phyloP scores from a whole-genome alignment of 2,329 filamentous ascomycete species.

The Penicillium brasilianum region DNA sequence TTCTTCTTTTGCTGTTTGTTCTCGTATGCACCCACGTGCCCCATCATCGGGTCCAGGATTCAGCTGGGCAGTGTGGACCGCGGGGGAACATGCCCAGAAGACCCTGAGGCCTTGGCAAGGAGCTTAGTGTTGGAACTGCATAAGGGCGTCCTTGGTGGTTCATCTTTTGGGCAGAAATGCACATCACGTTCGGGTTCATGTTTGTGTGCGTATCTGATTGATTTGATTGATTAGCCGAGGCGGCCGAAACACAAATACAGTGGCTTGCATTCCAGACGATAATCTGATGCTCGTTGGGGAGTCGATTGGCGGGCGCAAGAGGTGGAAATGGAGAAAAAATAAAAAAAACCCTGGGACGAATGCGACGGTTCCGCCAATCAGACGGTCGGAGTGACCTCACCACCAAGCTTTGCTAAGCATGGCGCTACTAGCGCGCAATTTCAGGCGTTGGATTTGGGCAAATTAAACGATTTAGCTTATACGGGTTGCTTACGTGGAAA shows the following conservation, averaged over 20 bases:
- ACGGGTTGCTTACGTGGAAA: background rate
- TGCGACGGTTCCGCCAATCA: slow-evolving; percentile 2
- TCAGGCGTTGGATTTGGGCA: background rate
- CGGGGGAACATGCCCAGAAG: background rate
- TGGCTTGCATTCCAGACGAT: slow-evolving; percentile 11
- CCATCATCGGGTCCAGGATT: background rate
- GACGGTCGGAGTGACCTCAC: background rate
- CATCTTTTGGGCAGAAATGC: background rate
- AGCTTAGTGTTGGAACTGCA: background rate
- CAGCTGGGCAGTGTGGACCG: background rate
- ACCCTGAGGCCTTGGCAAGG: background rate
- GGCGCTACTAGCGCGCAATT: slow-evolving; percentile 1
- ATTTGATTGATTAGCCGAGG: slow-evolving; percentile 17
- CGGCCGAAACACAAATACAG: background rate
- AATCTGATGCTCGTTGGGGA: slow-evolving; percentile 11
- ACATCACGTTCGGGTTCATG: background rate
- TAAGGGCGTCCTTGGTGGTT: background rate
- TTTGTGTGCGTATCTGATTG: slow-evolving; percentile 9
- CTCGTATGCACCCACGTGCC: background rate
- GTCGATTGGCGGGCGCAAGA: slow-evolving; percentile 10
- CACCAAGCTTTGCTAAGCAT: slow-evolving; percentile 23
- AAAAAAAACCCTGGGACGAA: background rate
- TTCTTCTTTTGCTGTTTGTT: background rate
- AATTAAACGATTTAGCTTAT: slow-evolving; percentile 3
- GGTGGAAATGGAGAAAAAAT: background rate